Percentiles rank a stretch among this genome's conserved stretches.
Evolutionary conservation across 2,329 filamentous ascomycete genomes (phyloP).

Genomic region (Beauveria sp.): DNA sequence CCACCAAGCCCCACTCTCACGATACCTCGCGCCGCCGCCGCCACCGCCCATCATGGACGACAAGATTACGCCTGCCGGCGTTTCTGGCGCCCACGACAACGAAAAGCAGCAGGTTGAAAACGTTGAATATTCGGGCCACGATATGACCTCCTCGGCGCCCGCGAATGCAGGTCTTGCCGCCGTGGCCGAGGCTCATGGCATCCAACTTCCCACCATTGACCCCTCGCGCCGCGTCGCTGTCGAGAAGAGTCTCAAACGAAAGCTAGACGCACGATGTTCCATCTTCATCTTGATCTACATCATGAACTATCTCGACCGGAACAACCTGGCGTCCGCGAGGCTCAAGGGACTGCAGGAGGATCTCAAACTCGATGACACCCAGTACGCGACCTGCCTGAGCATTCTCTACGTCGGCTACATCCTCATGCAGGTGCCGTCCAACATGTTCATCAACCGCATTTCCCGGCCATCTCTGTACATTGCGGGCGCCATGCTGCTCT

Average conservation of each 20-base stretch:
- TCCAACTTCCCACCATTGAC: conserved; percentile 19
- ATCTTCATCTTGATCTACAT: conserved; percentile 71
- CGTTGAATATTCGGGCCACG: not conserved
- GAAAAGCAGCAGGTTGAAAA: conserved; percentile 10
- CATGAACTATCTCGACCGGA: conserved; percentile 61
- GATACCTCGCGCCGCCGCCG: not conserved
- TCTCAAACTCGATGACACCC: conserved; percentile 43
- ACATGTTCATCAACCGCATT: conserved; percentile 50
- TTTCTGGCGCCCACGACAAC: not conserved
- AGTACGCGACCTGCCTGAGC: conserved; percentile 57
- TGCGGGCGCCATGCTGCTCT: conserved; percentile 44
- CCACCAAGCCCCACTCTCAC: not conserved
- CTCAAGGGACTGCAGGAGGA: conserved; percentile 58
- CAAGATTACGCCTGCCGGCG: conserved; percentile 9
- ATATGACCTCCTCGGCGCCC: not conserved
- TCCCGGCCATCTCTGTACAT: conserved; percentile 45
- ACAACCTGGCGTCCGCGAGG: conserved; percentile 60
- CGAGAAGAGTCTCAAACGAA: conserved; percentile 60
- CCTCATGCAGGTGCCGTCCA: conserved; percentile 54
- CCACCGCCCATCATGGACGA: conserved; percentile 2
- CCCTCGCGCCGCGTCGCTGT: conserved; percentile 44
- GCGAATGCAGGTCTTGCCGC: not conserved
- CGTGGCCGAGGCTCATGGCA: not conserved
- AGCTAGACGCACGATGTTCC: conserved; percentile 61
- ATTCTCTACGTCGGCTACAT: conserved; percentile 63